Percentiles rank a stretch among this genome's conserved stretches.
These are phyloP conservation scores for Tubosaeta brunneosetosa DNA, from an alignment of 768 basidiomycete species.

Conservation along the genomic window DNA sequence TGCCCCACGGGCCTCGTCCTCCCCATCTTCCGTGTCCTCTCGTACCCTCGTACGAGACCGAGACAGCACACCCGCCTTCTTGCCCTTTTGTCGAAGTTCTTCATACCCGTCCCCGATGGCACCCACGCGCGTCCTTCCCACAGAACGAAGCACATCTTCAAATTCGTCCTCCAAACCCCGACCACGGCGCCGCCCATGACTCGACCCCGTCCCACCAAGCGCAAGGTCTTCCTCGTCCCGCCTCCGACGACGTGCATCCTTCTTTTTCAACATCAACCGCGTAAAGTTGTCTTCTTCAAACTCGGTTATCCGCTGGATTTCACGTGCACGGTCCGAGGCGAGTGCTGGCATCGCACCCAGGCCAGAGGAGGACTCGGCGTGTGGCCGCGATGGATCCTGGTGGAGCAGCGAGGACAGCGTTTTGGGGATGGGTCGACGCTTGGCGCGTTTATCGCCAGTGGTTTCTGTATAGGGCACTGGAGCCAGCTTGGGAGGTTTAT, in stretches of 20 bases:
- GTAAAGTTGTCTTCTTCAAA: constrained; percentile 97
- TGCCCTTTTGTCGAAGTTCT: constrained; percentile 63
- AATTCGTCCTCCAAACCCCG: constrained; percentile 84
- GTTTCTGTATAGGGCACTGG: constrained; percentile 80
- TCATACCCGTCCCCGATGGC: constrained; percentile 74
- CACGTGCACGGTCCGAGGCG: constrained; percentile 61
- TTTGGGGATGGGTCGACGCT: constrained; percentile 55
- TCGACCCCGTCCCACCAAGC: constrained; percentile 66
- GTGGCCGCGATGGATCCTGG: constrained; percentile 56
- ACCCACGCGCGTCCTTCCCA: constrained; percentile 41
- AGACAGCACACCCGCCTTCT: constrained; percentile 56
- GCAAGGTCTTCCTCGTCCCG: constrained; percentile 87
- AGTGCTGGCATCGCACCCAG: constrained; percentile 58
- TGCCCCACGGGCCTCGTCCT: constrained; percentile 26
- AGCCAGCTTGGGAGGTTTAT: constrained; percentile 83
- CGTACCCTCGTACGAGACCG: constrained; percentile 46
- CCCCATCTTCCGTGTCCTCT: constrained; percentile 23
- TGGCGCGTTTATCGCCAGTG: constrained; percentile 41
- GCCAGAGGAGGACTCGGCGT: constrained; percentile 68
- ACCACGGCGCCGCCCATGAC: constrained; percentile 51
- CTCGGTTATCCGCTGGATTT: constrained; percentile 74
- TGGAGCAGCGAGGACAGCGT: constrained; percentile 53
- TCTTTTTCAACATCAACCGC: constrained; percentile 86
- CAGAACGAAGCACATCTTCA: constrained; percentile 66
- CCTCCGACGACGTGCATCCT: constrained; percentile 63